Evolutionary conservation across 805 yeast genomes (phyloP).

Genomic region (Saccharomycopsis babjevae): DNA sequence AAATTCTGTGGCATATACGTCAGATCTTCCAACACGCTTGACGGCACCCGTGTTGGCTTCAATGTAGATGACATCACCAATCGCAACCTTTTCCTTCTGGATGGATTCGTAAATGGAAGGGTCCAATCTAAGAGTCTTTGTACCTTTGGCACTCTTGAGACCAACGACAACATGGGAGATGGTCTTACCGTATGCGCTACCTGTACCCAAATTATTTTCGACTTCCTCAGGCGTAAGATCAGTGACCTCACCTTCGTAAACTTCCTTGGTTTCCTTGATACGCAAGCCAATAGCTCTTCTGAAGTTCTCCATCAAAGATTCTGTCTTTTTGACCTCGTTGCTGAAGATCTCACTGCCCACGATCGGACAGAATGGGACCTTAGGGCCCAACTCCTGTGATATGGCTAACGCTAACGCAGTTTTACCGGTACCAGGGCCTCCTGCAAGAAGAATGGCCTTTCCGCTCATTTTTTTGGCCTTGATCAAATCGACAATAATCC

Average conservation of each 20-base stretch:
- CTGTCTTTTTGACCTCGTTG: conserved; percentile 96
- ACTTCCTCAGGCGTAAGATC: conserved; percentile 94
- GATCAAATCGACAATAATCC: conserved; percentile 87
- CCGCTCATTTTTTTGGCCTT: conserved; percentile 91
- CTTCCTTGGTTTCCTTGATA: conserved; percentile 94
- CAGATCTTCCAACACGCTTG: conserved; percentile 95
- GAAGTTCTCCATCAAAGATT: conserved; percentile 91
- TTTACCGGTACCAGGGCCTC: conserved; percentile 98
- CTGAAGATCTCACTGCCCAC: conserved; percentile 91
- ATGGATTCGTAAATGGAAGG: conserved; percentile 89
- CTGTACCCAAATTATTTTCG: conserved; percentile 77
- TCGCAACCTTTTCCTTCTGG: conserved; percentile 86
- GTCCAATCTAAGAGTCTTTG: conserved; percentile 79
- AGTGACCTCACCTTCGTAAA: conserved; percentile 96
- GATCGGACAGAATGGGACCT: conserved; percentile 95
- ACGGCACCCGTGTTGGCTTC: conserved; percentile 98
- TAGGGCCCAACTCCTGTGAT: conserved; percentile 92
- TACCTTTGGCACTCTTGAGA: conserved; percentile 83
- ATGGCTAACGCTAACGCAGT: conserved; percentile 95
- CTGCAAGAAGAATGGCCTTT: conserved; percentile 89
- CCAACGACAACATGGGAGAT: conserved; percentile 92
- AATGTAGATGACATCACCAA: conserved; percentile 95
- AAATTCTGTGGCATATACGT: conserved; percentile 95
- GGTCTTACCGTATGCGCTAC: conserved; percentile 87
- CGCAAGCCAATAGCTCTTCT: conserved; percentile 93